A percentile compares a stretch with the other conserved stretches of the same genome.
phyloP scores from a whole-genome alignment of 2,329 filamentous ascomycete species.

The Rhynchosporium agropyri region DNA sequence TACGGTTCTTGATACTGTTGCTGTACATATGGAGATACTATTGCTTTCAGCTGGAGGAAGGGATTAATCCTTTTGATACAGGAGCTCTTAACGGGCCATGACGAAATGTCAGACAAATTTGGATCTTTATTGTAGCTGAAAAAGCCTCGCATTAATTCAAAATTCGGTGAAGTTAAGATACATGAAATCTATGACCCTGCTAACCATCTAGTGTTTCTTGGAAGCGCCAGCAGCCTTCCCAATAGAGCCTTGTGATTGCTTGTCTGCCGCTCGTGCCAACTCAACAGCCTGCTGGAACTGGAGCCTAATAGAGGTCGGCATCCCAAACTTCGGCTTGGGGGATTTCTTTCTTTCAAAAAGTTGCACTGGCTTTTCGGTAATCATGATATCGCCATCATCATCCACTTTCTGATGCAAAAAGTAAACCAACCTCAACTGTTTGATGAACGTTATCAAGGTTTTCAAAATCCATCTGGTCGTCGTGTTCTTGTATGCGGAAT shows the following conservation, averaged over 20 bases:
- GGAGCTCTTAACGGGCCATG: no score
- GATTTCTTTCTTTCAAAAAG: not conserved
- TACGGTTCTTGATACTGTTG: no score
- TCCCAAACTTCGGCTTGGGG: slow-evolving; percentile 1
- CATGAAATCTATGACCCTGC: not conserved
- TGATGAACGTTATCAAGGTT: not conserved
- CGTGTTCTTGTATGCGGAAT: not conserved
- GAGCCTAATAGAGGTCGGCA: slow-evolving; percentile 7
- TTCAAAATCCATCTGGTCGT: not conserved
- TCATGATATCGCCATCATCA: slow-evolving; percentile 8
- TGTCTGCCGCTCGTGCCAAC: not conserved
- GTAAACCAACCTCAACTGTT: slow-evolving; percentile 1
- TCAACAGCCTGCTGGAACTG: not conserved
- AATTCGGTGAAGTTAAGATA: not conserved
- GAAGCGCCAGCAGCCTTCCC: not conserved
- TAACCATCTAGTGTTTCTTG: not conserved
- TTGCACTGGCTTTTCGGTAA: not conserved
- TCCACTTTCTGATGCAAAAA: not conserved
- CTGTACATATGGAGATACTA: no score
- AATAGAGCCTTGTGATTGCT: not conserved
- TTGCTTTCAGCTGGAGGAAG: no score
- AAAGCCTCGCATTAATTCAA: no score
- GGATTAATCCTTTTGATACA: no score
- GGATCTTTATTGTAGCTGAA: no score
- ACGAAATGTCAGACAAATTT: no score